These are phyloP conservation scores for Monosporozyma aerobia DNA, from an alignment of 805 yeast genomes.

Conservation along the genomic window DNA sequence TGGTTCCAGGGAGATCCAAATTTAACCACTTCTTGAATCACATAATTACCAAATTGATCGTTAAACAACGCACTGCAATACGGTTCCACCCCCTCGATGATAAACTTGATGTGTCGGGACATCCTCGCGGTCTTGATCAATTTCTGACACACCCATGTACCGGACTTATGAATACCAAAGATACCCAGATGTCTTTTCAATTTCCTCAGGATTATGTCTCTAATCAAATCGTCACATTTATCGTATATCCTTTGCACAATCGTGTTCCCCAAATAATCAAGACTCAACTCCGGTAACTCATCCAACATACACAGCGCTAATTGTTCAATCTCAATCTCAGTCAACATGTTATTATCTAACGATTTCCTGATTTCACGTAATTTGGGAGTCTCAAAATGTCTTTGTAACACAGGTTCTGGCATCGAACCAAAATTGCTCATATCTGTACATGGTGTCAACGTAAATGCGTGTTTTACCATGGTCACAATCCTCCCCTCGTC, in stretches of 20 bases:
- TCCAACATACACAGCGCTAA: slow-evolving; percentile 74
- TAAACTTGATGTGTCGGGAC: slow-evolving; percentile 51
- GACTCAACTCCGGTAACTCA: slow-evolving; percentile 83
- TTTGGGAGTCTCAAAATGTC: slow-evolving; percentile 82
- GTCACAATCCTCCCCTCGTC: slow-evolving; percentile 27
- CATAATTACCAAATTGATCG: slow-evolving; percentile 96
- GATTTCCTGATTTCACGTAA: slow-evolving; percentile 77
- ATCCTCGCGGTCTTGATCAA: slow-evolving; percentile 67
- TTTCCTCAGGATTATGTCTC: slow-evolving; percentile 69
- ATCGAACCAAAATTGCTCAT: slow-evolving; percentile 56
- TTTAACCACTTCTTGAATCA: slow-evolving; percentile 87
- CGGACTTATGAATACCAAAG: slow-evolving; percentile 92
- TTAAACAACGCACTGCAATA: slow-evolving; percentile 77
- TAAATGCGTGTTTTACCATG: slow-evolving; percentile 36
- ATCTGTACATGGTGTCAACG: slow-evolving; percentile 37
- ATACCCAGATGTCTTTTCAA: slow-evolving; percentile 76
- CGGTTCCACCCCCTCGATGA: slow-evolving; percentile 64
- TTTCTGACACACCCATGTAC: slow-evolving; percentile 99
- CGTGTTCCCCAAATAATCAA: slow-evolving; percentile 92
- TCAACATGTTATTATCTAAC: slow-evolving; percentile 45
- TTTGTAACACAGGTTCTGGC: slow-evolving; percentile 61
- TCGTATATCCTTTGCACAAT: slow-evolving; percentile 90
- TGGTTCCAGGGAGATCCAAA: slow-evolving; percentile 85
- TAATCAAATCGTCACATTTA: slow-evolving; percentile 55
- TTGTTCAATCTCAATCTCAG: slow-evolving; percentile 68